Percentiles rank a stretch among this genome's conserved stretches.
Conservation (phyloP, 441 rosid genomes). For the Lepidium campestre region DNA sequence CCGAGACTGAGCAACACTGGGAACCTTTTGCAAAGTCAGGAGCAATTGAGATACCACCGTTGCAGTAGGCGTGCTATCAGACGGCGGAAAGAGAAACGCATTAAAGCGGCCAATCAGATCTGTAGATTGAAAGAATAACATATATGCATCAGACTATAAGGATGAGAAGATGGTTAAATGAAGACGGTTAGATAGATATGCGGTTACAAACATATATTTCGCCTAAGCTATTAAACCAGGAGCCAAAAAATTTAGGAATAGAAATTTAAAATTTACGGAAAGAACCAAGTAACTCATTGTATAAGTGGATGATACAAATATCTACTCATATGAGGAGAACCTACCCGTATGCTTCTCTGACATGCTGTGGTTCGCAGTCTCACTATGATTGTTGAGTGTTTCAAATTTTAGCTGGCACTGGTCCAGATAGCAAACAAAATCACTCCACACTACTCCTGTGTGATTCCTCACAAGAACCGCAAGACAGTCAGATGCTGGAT, state of each 20-base stretch:
- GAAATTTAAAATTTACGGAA: neutral
- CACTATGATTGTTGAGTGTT: slow-evolving; percentile 31
- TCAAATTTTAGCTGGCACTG: slow-evolving; percentile 43
- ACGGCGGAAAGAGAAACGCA: slow-evolving; percentile 43
- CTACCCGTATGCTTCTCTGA: slow-evolving; percentile 46
- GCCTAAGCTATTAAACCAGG: neutral
- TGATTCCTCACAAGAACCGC: slow-evolving; percentile 56
- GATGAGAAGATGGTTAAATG: neutral
- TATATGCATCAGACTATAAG: slow-evolving; percentile 7
- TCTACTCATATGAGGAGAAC: slow-evolving; percentile 19
- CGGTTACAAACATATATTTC: neutral
- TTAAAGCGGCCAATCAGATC: slow-evolving; percentile 56
- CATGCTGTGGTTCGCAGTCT: slow-evolving; percentile 28
- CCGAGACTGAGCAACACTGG: slow-evolving; percentile 59
- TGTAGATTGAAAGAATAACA: slow-evolving; percentile 35
- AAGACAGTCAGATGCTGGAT: slow-evolving; percentile 74
- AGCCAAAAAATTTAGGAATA: neutral
- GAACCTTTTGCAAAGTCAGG: slow-evolving; percentile 64
- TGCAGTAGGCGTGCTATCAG: slow-evolving; percentile 51
- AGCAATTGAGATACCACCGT: slow-evolving; percentile 59
- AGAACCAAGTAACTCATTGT: neutral
- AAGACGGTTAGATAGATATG: neutral
- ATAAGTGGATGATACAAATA: slow-evolving; percentile 6
- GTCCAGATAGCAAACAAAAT: slow-evolving; percentile 46
- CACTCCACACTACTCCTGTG: slow-evolving; percentile 55